Conservation (phyloP, 1,284 basidiomycete genomes). For the Ustilago curta region DNA sequence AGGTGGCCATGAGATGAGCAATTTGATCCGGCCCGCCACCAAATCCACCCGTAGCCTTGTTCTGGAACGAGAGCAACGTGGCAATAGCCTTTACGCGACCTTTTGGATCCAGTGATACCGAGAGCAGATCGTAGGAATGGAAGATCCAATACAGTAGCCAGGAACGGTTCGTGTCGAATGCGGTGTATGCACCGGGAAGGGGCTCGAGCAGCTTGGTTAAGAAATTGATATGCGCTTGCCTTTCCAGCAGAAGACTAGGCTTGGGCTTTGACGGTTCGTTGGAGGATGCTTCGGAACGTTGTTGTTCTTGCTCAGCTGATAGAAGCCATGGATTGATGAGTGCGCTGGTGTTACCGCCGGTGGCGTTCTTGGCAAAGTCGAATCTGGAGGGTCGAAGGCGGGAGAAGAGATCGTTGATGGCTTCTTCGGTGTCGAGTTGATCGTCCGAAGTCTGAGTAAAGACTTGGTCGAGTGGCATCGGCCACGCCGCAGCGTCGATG, state of each 20-base stretch:
- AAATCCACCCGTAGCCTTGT: conserved; percentile 78
- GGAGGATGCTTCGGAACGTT: conserved; percentile 15
- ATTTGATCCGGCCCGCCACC: conserved; percentile 89
- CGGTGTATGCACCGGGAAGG: conserved; percentile 60
- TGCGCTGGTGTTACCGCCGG: background rate
- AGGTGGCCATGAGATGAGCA: conserved; percentile 89
- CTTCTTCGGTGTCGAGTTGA: conserved; percentile 58
- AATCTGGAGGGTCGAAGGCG: conserved; percentile 22
- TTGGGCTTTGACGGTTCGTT: conserved; percentile 13
- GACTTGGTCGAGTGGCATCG: conserved; percentile 56
- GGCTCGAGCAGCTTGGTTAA: conserved; percentile 60
- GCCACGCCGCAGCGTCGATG: conserved; percentile 44
- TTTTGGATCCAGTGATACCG: conserved; percentile 47
- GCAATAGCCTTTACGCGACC: conserved; percentile 58
- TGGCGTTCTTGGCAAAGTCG: conserved; percentile 33
- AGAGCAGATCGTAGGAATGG: conserved; percentile 63
- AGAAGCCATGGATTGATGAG: conserved; percentile 51
- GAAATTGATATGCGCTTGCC: conserved; percentile 61
- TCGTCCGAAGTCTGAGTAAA: conserved; percentile 60
- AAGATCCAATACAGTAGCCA: conserved; percentile 68
- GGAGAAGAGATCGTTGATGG: conserved; percentile 55
- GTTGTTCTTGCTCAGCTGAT: conserved; percentile 21
- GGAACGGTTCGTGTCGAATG: conserved; percentile 65
- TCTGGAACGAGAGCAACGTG: conserved; percentile 67
- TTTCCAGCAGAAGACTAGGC: conserved; percentile 48